Base-by-base conservation (phyloP, 768 basidiomycete species). In the Suillus ampliporus region DNA sequence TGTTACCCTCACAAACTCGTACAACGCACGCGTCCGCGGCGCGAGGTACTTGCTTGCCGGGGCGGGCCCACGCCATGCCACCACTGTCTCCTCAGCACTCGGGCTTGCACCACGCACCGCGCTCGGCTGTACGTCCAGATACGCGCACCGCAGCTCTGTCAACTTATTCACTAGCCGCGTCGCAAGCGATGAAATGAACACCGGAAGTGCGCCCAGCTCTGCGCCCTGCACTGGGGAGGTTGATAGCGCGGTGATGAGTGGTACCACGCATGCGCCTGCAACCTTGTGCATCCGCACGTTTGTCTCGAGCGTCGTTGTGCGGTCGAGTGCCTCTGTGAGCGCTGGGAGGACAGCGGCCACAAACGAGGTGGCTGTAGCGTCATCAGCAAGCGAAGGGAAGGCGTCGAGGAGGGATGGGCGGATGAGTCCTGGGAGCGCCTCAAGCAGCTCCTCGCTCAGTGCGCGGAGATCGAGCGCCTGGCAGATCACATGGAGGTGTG, bases 401-500 rank as follows among this genome's bases (percentile, higher is more conserved):
- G 51, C 8, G 11, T 59, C 17, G 17, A 26, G 23, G 38, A 56
- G 38, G 11, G 41, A 37, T 17, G 21, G 50, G 14, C 63, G 65
- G n/a, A 76, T 60, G 38, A 75, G 65, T 37, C 62, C 61, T 4
- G 65, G 59, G 4, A 73, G 58, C 41, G 65, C 13, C 9, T 77
- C 77, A 35, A 80, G 72, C 77, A 94, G 87, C 62, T 91, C 89
- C 61, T 77, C 71, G 68, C 92, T 89, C 61, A 94, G 67, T 1
- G 92, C 87, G 47, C 94, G 89, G 58, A 93, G 82, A 72, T 95
- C 94, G 61, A 95, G 79, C n/a, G 92, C 92, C 82, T 95, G 92
- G 74, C 91, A 86, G 61, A 84, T 79, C 59, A 88, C 78, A 74
- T 92, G 92, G 48, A 95, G 79, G 69, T 93, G 93, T 17, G 89